These are phyloP conservation scores for Diplogelasinospora grovesii DNA, from an alignment of 495 filamentous ascomycete species.

Conservation along the genomic window DNA sequence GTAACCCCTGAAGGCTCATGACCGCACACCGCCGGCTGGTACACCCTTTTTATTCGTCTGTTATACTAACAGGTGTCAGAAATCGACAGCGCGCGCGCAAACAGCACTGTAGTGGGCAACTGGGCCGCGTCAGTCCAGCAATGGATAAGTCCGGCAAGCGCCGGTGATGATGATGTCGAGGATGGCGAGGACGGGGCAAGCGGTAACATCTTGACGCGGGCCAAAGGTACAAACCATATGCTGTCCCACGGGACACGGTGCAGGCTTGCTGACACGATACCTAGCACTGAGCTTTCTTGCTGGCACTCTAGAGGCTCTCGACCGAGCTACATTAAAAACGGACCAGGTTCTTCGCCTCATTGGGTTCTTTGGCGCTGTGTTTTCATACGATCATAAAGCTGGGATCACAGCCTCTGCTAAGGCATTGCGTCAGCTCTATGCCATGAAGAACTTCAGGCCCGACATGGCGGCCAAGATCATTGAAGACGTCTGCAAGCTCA, in stretches of 20 bases:
- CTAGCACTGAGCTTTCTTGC: slow-evolving; percentile 40
- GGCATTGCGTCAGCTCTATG: slow-evolving; percentile 35
- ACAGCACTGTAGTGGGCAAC: slow-evolving; percentile 34
- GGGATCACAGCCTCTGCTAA: slow-evolving; percentile 42
- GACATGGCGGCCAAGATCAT: slow-evolving; percentile 35
- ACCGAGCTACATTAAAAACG: slow-evolving; percentile 26
- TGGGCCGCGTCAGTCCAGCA: slow-evolving; percentile 43
- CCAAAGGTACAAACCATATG: slow-evolving; percentile 21
- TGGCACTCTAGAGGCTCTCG: slow-evolving; percentile 35
- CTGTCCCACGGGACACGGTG: too few species aligned
- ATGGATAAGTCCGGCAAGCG: slow-evolving; percentile 34
- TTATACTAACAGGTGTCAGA: slow-evolving; percentile 25
- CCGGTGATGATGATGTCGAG: slow-evolving; percentile 23
- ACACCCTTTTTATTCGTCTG: slow-evolving; percentile 1
- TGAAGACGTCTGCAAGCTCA: slow-evolving; percentile 34
- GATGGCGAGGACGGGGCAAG: slow-evolving; percentile 27
- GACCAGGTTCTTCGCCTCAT: slow-evolving; percentile 39
- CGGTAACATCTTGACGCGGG: slow-evolving; percentile 37
- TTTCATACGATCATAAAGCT: slow-evolving; percentile 44
- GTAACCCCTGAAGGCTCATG: too few species aligned
- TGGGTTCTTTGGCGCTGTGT: slow-evolving; percentile 44
- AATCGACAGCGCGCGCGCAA: slow-evolving; percentile 37
- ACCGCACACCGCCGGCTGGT: neutral
- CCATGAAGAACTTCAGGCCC: slow-evolving; percentile 41
- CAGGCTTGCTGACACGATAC: too few species aligned